Evolutionary conservation across 2,329 filamentous ascomycete genomes (phyloP).

Genomic region (Aureobasidium melanogenum): DNA sequence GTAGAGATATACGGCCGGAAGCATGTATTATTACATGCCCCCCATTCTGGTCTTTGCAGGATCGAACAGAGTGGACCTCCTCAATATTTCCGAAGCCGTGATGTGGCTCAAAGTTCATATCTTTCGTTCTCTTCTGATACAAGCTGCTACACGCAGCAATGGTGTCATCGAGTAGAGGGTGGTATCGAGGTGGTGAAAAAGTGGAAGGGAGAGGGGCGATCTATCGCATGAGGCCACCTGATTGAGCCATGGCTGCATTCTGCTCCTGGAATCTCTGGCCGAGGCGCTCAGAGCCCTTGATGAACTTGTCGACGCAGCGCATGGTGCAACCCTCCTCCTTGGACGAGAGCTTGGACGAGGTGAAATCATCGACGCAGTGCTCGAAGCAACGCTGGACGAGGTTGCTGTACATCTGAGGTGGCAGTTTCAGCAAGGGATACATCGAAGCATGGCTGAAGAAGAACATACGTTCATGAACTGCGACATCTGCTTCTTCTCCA

Average conservation of each 20-base stretch:
- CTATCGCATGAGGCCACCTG: conserved; percentile 33
- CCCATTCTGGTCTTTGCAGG: background rate
- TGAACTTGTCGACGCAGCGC: conserved; percentile 92
- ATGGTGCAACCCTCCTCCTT: conserved; percentile 88
- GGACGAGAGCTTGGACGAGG: conserved; percentile 82
- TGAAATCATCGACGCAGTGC: conserved; percentile 97
- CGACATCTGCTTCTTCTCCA: conserved; percentile 98
- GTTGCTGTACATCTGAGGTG: conserved; percentile 56
- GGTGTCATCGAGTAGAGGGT: background rate
- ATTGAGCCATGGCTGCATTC: conserved; percentile 59
- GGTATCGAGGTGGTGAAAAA: background rate
- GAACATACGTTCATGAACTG: conserved; percentile 89
- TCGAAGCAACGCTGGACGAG: conserved; percentile 87
- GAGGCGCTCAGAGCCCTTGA: conserved; percentile 83
- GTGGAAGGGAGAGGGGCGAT: background rate
- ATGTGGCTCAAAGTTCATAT: background rate
- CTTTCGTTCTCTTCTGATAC: conserved; percentile 7
- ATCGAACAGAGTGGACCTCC: background rate
- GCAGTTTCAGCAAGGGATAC: background rate
- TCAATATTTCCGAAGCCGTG: background rate
- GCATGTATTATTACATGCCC: background rate
- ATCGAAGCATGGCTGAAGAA: background rate
- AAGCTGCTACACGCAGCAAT: background rate
- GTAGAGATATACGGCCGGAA: background rate
- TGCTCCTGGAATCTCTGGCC: conserved; percentile 82